Conservation (phyloP, 495 filamentous ascomycete species). For the Daldinia loculata region DNA sequence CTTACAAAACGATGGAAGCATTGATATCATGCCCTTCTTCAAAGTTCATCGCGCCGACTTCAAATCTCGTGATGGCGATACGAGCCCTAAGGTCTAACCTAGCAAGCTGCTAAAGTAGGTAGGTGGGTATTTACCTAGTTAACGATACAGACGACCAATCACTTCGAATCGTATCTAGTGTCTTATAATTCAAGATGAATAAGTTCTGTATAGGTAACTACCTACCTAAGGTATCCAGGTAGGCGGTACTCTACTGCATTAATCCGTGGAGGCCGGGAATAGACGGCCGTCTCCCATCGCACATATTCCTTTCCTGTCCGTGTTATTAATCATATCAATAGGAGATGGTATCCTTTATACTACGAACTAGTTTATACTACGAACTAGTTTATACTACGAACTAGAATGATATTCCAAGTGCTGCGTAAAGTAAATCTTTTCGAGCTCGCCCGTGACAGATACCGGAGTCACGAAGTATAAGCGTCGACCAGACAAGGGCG, state of each 20-base stretch:
- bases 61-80: background rate
- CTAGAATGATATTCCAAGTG: background rate
- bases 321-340: slow-evolving; percentile 18
- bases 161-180: no score
- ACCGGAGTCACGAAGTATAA: slow-evolving; percentile 7
- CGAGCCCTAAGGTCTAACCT: no score
- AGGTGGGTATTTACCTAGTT: no score
- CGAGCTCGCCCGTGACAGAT: background rate
- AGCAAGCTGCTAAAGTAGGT: no score
- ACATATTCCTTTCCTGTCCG: background rate
- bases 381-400: background rate
- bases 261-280: no score
- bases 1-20: background rate
- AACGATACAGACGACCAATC: no score
- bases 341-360: slow-evolving; percentile 4
- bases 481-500: slow-evolving; percentile 12
- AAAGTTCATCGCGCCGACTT: background rate
- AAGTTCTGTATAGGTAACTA: no score
- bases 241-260: no score
- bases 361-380: slow-evolving; percentile 8
- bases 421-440: slow-evolving; percentile 6
- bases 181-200: no score
- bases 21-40: background rate
- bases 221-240: no score
- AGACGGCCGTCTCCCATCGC: no score